Percentiles rank a stretch among this genome's conserved stretches.
Evolutionary conservation across 306 rosid genomes (phyloP).

Genomic region (Cucumis melo): DNA sequence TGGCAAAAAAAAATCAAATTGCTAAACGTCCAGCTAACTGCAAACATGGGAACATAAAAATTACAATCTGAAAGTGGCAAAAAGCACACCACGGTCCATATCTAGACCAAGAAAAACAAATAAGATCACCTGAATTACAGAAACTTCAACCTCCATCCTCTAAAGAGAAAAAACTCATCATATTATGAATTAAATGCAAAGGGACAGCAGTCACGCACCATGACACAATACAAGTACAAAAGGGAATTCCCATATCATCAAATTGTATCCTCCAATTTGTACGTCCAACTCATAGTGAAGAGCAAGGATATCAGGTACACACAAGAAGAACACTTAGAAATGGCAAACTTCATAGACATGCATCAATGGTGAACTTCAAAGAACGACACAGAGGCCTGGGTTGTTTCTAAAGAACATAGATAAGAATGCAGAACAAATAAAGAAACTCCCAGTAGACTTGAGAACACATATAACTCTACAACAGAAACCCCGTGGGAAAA

Average conservation of each 20-base stretch:
- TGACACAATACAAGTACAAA: not conserved
- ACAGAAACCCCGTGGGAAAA: not conserved
- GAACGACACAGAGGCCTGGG: not conserved
- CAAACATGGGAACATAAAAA: not conserved
- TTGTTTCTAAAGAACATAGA: not conserved
- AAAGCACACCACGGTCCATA: not conserved
- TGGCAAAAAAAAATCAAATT: not conserved
- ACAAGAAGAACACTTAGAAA: not conserved
- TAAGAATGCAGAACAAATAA: not conserved
- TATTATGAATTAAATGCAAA: not conserved
- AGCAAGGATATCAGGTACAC: not conserved
- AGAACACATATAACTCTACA: not conserved
- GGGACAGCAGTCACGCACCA: not conserved
- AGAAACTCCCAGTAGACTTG: not conserved
- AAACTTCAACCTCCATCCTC: not conserved
- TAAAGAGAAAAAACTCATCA: not conserved
- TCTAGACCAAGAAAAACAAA: not conserved
- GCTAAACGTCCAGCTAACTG: not conserved
- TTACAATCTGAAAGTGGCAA: not conserved
- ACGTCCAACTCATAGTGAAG: not conserved
- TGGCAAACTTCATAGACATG: not conserved
- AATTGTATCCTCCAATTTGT: not conserved
- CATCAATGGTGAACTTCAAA: not conserved
- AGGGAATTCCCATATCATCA: not conserved
- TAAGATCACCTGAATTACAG: not conserved